These are phyloP conservation scores for Dissophora globulifera DNA, from an alignment of 192 early-diverging fungal species.

Conservation along the genomic window DNA sequence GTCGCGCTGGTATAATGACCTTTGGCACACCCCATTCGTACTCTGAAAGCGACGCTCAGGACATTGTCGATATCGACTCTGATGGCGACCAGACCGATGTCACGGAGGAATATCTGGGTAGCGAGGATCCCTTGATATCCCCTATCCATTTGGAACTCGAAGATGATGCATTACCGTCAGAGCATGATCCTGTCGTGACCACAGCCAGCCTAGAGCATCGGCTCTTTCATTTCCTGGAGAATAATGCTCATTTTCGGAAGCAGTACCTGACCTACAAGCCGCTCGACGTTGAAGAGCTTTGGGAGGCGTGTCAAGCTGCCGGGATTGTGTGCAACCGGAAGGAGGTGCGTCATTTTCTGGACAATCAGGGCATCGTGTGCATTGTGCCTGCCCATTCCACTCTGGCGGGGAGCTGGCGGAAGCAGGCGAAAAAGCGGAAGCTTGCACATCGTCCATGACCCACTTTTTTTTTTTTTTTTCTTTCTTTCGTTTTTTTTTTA, in stretches of 20 bases:
- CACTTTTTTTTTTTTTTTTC: too few species aligned
- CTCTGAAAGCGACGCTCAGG: too few species aligned
- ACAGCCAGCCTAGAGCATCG: conserved; percentile 18
- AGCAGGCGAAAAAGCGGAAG: conserved; percentile 24
- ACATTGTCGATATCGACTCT: too few species aligned
- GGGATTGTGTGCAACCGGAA: conserved; percentile 26
- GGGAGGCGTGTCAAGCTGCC: conserved; percentile 33
- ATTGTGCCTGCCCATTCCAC: conserved; percentile 35
- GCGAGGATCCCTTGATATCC: too few species aligned
- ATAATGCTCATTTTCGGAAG: conserved; percentile 15
- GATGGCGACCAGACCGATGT: not conserved
- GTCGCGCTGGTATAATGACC: not conserved
- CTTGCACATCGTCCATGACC: not conserved
- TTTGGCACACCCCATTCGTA: too few species aligned
- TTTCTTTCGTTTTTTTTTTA: too few species aligned
- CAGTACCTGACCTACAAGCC: conserved; percentile 41
- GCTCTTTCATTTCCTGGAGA: conserved; percentile 23
- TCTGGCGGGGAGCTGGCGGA: conserved; percentile 38
- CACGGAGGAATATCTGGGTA: not conserved
- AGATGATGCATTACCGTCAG: not conserved
- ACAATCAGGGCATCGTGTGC: conserved; percentile 31
- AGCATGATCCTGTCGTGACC: not conserved
- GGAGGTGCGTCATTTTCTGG: conserved; percentile 32
- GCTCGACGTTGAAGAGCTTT: conserved; percentile 30
- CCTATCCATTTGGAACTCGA: not conserved